These are phyloP conservation scores for Botrytis deweyae DNA, from an alignment of 2,329 filamentous ascomycete species.

Conservation along the genomic window DNA sequence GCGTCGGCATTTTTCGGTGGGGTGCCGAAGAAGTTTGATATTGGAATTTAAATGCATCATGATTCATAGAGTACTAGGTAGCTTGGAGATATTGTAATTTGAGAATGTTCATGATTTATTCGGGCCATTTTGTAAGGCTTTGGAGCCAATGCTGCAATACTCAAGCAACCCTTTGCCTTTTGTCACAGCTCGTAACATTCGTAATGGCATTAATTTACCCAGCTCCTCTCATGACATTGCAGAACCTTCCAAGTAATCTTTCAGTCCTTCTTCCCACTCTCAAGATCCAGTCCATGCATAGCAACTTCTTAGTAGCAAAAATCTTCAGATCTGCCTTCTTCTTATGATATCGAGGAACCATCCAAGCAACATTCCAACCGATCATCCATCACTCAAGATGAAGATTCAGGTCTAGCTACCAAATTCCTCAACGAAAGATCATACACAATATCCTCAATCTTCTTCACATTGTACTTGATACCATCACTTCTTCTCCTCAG, in stretches of 20 bases:
- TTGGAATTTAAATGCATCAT: neutral
- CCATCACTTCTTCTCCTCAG: conserved; percentile 84
- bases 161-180: neutral
- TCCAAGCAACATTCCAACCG: neutral
- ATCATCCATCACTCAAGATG: conserved; percentile 5
- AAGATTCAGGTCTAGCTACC: conserved; percentile 49
- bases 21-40: conserved; percentile 10
- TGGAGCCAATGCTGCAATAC: neutral
- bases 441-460: conserved; percentile 97
- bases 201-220: neutral
- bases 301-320: neutral
- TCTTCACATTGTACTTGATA: conserved; percentile 97
- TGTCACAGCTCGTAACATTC: neutral
- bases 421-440: conserved; percentile 86
- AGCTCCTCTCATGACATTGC: neutral
- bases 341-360: neutral
- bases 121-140: neutral
- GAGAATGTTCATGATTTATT: conserved; percentile 1
- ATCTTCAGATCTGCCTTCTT: neutral
- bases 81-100: neutral
- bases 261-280: neutral
- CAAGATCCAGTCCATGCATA: neutral
- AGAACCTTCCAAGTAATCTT: neutral
- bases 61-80: neutral
- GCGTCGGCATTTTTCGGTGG: conserved; percentile 14